Evolutionary conservation across 148 eudicot species (phyloP), one percentile per base, ranked within the genome.

Genomic region (Arctostaphylos glauca): DNA sequence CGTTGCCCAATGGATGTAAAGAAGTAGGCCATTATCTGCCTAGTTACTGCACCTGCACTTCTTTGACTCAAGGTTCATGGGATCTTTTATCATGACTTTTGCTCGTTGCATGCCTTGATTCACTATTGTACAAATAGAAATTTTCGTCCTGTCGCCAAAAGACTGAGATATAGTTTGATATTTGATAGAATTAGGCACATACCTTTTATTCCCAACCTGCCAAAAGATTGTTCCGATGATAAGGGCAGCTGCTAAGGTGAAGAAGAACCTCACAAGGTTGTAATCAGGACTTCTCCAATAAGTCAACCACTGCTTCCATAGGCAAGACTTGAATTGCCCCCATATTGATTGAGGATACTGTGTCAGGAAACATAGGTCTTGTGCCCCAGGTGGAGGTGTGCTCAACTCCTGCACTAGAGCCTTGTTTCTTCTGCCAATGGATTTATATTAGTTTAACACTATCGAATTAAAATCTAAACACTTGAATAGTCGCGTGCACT

Each of bases 221-320:
- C 90, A 89, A 81, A 87, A 89, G 56, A 89, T 81, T 82, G 91
- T 86, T 76, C 91, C 91, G n/a, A 88, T 64, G 48, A 87, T 54
- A 50, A 89, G 79, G 15, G 88, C 86, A 0, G 86, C 73, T 55
- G 43, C 76, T 6, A 84, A 78, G 23, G 91, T 87, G 83, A 87
- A 89, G 74, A 82, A 59, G 53, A 82, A 87, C 81, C 91, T 80
- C 3, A 84, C 88, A 44, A 88, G 90, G 49, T 87, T 90, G 64
- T 90, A 90, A 71, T 81, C 86, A 1, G 92, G 89, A 73, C 83
- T 90, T 68, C 92, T 79, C 92, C 92, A 90, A 59, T 90, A 86
- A 60, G 86, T 81, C 73, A 87, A 85, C 88, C 87, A 88, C 76
- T 88, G 90, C 72, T 88, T 90, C 92, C 92, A 90, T 60, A 88